Evolutionary conservation across 1,284 basidiomycete genomes (phyloP), one percentile per base, ranked within the genome.

Genomic region (Irpex lacteus): DNA sequence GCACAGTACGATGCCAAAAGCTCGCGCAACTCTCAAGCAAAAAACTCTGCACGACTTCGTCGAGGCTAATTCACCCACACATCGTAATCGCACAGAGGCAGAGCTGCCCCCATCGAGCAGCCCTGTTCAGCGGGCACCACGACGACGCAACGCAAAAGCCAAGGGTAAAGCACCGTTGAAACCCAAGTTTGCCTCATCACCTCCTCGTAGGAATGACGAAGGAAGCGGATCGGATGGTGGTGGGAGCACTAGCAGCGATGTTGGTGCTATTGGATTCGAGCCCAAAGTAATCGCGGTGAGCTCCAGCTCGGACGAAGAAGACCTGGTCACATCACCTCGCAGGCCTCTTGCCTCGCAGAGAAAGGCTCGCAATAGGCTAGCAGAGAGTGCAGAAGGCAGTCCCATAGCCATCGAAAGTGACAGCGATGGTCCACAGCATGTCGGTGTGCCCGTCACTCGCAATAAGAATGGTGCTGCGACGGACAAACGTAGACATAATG

Each of bases 181-280:
- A 26, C 21, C 15, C 54, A 36, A 7, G 11, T 11, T 32, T 8
- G 54, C 26, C 32, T 21, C 34, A 3, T 11, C 11, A 11, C n/a
- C 54, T 11, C 26, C 26, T 34, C 34, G 19, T 18, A 56, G 8
- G 34, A 36, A 13, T 6, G 21, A 11, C 11, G 54, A 56, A 15
- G 32, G 26, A 13, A 21, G 19, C 32, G 54, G 19, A 26, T 55
- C 52, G 7, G 49, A 56, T n/a, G 62, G 59, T 13, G 36, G 49
- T 13, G 59, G 59, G 15, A 60, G 53, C 56, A 58, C 65, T 40
- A 82, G 79, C 63, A 76, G 73, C 60, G 83, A 82, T 65, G 80
- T 86, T 54, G 79, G 76, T 32, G 80, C 77, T 36, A 86, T 88
- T 60, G 79, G 71, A 59, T 82, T 89, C 63, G 81, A 81, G 65